Evolutionary conservation across 768 basidiomycete genomes (phyloP).

Genomic region (Lanmaoa rubissima): DNA sequence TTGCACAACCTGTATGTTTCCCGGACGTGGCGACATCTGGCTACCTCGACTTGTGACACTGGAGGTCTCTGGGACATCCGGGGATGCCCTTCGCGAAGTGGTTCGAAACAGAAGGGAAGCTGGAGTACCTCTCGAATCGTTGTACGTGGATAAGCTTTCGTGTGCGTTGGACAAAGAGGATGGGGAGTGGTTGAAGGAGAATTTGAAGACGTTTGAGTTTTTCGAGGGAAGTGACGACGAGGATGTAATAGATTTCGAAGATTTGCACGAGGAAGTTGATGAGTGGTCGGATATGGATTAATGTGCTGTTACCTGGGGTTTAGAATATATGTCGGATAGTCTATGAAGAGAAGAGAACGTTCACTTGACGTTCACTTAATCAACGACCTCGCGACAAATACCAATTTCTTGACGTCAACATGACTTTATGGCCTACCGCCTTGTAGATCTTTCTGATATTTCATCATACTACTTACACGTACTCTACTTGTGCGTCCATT

Average conservation of each 20-base stretch:
- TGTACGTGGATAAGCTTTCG: conserved; percentile 41
- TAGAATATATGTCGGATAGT: neutral
- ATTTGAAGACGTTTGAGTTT: conserved; percentile 51
- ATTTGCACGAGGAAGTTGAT: conserved; percentile 10
- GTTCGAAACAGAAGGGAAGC: conserved; percentile 41
- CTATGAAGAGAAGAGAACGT: neutral
- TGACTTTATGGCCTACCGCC: neutral
- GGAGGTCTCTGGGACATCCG: conserved; percentile 44
- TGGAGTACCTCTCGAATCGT: conserved; percentile 46
- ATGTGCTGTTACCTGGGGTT: neutral
- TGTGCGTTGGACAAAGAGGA: conserved; percentile 43
- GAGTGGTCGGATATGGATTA: conserved; percentile 18
- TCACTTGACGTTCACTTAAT: neutral
- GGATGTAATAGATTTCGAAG: conserved; percentile 29
- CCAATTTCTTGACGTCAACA: neutral
- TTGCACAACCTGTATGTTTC: neutral
- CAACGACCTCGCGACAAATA: neutral
- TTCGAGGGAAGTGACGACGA: conserved; percentile 58
- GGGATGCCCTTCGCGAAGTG: conserved; percentile 41
- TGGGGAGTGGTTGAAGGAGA: conserved; percentile 48
- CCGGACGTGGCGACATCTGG: conserved; percentile 19
- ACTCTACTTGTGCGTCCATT: conserved; percentile 42
- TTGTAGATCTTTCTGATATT: neutral
- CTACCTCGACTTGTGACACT: conserved; percentile 55
- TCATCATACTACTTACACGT: neutral